These are phyloP conservation scores for Neonectria punicea DNA, from an alignment of 2,329 filamentous ascomycete genomes.

Conservation along the genomic window DNA sequence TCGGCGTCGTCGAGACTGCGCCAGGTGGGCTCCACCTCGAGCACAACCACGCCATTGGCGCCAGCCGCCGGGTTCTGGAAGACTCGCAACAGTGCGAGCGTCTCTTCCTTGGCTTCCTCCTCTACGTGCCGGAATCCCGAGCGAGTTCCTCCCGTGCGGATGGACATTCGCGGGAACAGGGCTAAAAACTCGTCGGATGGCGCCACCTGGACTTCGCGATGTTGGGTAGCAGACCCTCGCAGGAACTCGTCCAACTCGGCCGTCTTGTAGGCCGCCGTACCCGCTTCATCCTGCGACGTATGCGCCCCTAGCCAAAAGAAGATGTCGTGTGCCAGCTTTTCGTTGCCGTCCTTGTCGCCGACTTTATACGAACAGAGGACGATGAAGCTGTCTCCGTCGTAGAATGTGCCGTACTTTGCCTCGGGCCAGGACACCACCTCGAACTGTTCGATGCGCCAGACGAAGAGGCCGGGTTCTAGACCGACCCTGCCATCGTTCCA, in stretches of 20 bases:
- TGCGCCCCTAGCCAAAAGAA: constrained; percentile 77
- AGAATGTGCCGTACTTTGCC: constrained; percentile 67
- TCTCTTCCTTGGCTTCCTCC: constrained; percentile 52
- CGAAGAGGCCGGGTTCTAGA: constrained; percentile 61
- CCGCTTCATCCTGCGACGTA: constrained; percentile 75
- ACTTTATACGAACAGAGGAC: constrained; percentile 69
- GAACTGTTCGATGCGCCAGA: constrained; percentile 77
- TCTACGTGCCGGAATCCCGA: constrained; percentile 74
- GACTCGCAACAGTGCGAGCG: constrained; percentile 67
- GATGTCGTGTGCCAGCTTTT: constrained; percentile 69
- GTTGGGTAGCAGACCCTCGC: constrained; percentile 69
- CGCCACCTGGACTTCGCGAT: constrained; percentile 70
- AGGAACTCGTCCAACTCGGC: constrained; percentile 77
- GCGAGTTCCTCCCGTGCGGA: constrained; percentile 68
- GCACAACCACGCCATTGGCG: constrained; percentile 64
- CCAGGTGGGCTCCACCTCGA: constrained; percentile 72
- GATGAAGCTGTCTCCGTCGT: constrained; percentile 76
- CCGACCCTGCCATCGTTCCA: constrained; percentile 71
- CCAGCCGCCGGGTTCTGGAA: constrained; percentile 67
- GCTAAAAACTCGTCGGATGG: constrained; percentile 69
- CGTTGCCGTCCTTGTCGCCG: constrained; percentile 52
- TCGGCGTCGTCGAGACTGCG: constrained; percentile 71
- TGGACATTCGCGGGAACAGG: constrained; percentile 69
- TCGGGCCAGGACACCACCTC: constrained; percentile 70
- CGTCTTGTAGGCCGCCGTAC: constrained; percentile 76